Percentiles rank a stretch among this genome's conserved stretches.
Conservation (phyloP, 768 basidiomycete species). For the Hypsizygus marmoreus region DNA sequence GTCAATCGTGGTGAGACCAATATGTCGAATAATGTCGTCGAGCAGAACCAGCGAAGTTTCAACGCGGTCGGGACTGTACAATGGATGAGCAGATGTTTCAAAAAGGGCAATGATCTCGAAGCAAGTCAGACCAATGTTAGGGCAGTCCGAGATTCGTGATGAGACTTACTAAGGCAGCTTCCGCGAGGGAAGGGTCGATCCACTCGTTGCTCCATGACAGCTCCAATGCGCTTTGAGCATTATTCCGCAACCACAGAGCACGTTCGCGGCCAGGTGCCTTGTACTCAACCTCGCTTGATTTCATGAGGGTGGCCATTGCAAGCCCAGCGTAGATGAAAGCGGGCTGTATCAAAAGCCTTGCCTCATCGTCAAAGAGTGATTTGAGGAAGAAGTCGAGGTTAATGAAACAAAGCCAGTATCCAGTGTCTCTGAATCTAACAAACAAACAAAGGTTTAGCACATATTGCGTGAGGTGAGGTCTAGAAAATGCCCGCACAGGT, state of each 20-base stretch:
- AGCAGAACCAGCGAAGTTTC: constrained; percentile 55
- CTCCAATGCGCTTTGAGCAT: constrained; percentile 57
- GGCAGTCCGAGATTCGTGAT: not conserved
- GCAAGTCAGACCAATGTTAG: not conserved
- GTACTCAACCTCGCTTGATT: constrained; percentile 67
- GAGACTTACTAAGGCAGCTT: constrained; percentile 62
- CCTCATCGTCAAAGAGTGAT: constrained; percentile 51
- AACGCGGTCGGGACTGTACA: constrained; percentile 57
- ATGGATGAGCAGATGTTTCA: constrained; percentile 73
- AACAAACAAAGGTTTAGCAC: not conserved
- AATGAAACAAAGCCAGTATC: constrained; percentile 71
- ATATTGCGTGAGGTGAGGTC: not conserved
- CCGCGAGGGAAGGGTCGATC: constrained; percentile 67
- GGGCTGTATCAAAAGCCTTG: constrained; percentile 64
- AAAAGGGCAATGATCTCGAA: constrained; percentile 73
- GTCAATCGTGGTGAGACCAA: constrained; percentile 61
- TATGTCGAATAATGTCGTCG: constrained; percentile 62
- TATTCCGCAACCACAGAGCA: constrained; percentile 58
- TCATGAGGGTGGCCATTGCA: constrained; percentile 72
- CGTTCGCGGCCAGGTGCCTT: constrained; percentile 53
- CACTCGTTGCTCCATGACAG: constrained; percentile 49
- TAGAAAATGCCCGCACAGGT: constrained; percentile 43
- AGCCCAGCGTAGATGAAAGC: constrained; percentile 68
- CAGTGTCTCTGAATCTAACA: constrained; percentile 62
- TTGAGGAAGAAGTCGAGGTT: constrained; percentile 56